These are phyloP conservation scores for Suhomyces pyralidae DNA, from an alignment of 805 yeast species.

Conservation along the genomic window DNA sequence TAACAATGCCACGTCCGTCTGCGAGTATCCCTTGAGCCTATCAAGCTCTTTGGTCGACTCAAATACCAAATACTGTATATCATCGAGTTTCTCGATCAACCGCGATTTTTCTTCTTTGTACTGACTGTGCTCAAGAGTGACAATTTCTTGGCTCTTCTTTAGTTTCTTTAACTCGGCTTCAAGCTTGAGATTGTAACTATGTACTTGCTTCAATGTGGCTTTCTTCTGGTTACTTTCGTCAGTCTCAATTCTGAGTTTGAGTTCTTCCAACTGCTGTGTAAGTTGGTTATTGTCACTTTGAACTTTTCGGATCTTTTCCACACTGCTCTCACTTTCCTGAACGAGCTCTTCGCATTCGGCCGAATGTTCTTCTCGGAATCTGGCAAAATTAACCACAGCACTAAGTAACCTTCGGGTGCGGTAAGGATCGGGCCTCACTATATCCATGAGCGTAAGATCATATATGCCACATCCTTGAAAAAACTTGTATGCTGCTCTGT, in stretches of 20 bases:
- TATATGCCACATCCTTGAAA: constrained; percentile 70
- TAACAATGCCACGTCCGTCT: constrained; percentile 58
- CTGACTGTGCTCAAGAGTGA: constrained; percentile 58
- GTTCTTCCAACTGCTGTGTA: constrained; percentile 6
- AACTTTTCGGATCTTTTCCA: constrained; percentile 37
- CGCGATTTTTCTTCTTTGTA: constrained; percentile 64
- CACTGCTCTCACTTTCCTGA: constrained; percentile 47
- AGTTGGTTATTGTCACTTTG: constrained; percentile 15
- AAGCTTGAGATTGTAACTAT: constrained; percentile 48
- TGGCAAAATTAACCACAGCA: constrained; percentile 81
- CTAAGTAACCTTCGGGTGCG: constrained; percentile 67
- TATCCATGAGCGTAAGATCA: constrained; percentile 73
- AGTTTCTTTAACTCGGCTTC: constrained; percentile 62
- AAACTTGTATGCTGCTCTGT: constrained; percentile 58
- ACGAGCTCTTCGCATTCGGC: constrained; percentile 65
- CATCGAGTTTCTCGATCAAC: constrained; percentile 57
- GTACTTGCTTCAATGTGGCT: constrained; percentile 38
- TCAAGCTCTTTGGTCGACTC: constrained; percentile 60
- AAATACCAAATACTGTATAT: constrained; percentile 52
- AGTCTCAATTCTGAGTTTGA: constrained; percentile 10
- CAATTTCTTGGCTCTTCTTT: constrained; percentile 58
- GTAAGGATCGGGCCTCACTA: constrained; percentile 71
- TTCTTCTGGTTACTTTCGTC: constrained; percentile 24
- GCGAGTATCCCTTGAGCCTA: constrained; percentile 55
- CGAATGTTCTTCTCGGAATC: constrained; percentile 76